Percentiles rank a stretch among this genome's conserved stretches.
Evolutionary conservation across 2,329 filamentous ascomycete species (phyloP).

Genomic region (Pseudocercospora eumusae): DNA sequence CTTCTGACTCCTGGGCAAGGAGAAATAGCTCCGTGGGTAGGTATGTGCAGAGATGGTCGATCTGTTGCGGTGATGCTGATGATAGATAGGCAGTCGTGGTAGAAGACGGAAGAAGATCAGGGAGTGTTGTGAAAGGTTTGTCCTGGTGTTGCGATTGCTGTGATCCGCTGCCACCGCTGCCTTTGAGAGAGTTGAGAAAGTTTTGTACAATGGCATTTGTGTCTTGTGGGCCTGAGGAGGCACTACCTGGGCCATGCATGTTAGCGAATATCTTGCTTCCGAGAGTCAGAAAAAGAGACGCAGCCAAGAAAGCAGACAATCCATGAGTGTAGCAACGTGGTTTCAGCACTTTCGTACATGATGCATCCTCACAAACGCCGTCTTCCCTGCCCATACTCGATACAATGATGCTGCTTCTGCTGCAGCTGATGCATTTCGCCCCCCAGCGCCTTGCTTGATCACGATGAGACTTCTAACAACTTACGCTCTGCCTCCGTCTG

Average conservation of each 20-base stretch:
- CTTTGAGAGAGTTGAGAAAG: constrained; percentile 79
- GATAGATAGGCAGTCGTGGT: constrained; percentile 78
- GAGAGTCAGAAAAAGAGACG: background rate
- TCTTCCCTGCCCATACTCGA: background rate
- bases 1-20: constrained; percentile 65
- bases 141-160: constrained; percentile 52
- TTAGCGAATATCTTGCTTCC: constrained; percentile 18
- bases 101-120: constrained; percentile 77
- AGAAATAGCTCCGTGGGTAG: constrained; percentile 78
- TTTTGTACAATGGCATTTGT: constrained; percentile 80
- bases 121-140: constrained; percentile 76
- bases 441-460: constrained; percentile 15
- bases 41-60: constrained; percentile 74
- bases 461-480: constrained; percentile 50
- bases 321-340: constrained; percentile 19
- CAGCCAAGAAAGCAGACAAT: constrained; percentile 15
- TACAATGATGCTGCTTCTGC: background rate
- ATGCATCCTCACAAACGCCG: constrained; percentile 15
- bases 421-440: constrained; percentile 12
- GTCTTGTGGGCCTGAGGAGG: constrained; percentile 56
- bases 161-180: constrained; percentile 48
- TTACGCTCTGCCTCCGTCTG: constrained; percentile 99
- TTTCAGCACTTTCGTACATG: constrained; percentile 23
- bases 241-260: constrained; percentile 26
- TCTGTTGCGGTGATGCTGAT: constrained; percentile 61